Evolutionary conservation across 2,329 filamentous ascomycete species (phyloP), one percentile per base, ranked within the genome.

Genomic region (Scleromitrula shiraiana): DNA sequence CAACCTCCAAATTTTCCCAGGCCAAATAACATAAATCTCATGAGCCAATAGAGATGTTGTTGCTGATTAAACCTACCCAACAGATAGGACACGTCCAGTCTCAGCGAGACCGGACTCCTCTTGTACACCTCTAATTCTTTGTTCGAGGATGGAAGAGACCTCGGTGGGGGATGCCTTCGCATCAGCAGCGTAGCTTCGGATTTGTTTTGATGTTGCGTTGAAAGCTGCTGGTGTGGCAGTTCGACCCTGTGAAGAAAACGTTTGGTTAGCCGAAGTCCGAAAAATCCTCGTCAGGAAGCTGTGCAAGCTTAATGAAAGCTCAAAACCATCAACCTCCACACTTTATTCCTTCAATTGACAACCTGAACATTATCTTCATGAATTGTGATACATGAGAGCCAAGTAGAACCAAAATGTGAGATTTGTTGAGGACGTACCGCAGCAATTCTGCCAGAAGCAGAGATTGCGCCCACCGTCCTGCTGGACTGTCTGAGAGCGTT

Each of bases 71-170:
- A 84, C 89, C 70, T 94, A 97, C 91, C 91, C 91, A 73, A 98
- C 89, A 68, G 90, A 96, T 65, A 98, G 84, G 68, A 98, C 93
- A 76, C 91, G 89, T 70, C 93, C 93, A 69, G 93, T 98, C 85
- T 98, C 93, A 72, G 93, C 89, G 65, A 98, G 86, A 71, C 81
- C 82, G 69, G 88, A 79, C 79, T 97, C 93, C 77, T 97, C 93
- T 75, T 95, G 87, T 63, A 97, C 88, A 79, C 93, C 93, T 70
- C 93, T 88, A 68, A 98, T 98, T 75, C 90, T 83, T 82, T 97
- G 91, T 80, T 97, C 93, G 69, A 98, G 87, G 73, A 98, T 97
- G 64, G 91, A 96, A 64, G 93, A 97, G 65, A 97, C 91, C 80
- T 98, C 93, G 66, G 91, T 98, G 64, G 93, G 93, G 53, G 89